Evolutionary conservation across 192 early-diverging fungal genomes (phyloP).

Genomic region (Ambispora gerdemannii): DNA sequence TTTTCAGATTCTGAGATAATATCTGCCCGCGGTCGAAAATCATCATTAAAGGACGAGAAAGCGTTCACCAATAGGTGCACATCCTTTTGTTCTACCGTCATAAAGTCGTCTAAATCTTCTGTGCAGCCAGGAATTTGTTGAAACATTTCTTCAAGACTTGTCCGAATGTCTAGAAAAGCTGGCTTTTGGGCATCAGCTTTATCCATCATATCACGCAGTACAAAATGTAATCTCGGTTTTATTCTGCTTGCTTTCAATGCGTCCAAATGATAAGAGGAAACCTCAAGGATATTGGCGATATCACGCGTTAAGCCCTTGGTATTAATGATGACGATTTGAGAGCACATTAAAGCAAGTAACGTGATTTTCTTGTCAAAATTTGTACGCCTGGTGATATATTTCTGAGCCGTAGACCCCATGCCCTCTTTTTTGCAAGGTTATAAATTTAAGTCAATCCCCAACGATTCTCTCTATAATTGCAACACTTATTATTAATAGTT

Average conservation of each 20-base stretch:
- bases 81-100: background rate
- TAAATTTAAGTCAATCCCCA: no score
- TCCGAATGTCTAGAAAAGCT: background rate
- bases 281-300: background rate
- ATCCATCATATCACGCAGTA: conserved; percentile 1
- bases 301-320: background rate
- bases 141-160: background rate
- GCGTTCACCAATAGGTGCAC: background rate
- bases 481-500: no score
- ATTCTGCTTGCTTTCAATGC: background rate
- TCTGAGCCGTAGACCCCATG: background rate
- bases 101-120: background rate
- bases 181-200: background rate
- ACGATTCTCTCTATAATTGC: no score
- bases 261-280: background rate
- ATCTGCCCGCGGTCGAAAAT: background rate
- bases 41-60: background rate
- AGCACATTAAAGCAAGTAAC: background rate
- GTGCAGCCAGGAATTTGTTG: background rate
- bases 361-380: conserved; percentile 3
- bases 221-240: conserved; percentile 3
- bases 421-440: no score
- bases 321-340: conserved; percentile 2
- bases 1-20: background rate
- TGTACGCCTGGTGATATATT: background rate